Percentiles rank a stretch among this genome's conserved stretches.
Conservation (phyloP, 2,329 filamentous ascomycete species). For the Colletotrichum sidae region DNA sequence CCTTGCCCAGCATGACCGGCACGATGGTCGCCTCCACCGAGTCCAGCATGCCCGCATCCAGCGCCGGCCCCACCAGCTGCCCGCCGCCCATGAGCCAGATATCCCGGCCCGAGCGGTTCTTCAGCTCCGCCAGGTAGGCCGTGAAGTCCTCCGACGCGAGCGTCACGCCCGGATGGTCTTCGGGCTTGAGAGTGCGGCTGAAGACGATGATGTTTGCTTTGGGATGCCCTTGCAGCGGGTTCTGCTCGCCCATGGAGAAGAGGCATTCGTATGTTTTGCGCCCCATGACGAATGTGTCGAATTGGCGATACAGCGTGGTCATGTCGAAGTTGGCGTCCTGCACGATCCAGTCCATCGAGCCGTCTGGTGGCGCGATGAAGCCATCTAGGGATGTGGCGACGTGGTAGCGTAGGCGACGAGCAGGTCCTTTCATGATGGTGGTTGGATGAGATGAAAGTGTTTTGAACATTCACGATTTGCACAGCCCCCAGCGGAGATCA, state of each 20-base stretch:
- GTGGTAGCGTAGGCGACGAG: conserved; percentile 46
- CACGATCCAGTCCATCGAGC: conserved; percentile 46
- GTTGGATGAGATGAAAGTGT: neutral
- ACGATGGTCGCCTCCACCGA: conserved; percentile 45
- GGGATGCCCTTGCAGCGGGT: conserved; percentile 39
- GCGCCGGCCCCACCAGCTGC: conserved; percentile 42
- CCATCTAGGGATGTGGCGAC: conserved; percentile 49
- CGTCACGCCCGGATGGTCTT: conserved; percentile 41
- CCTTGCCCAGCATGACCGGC: conserved; percentile 42
- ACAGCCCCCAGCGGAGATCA: too few species aligned
- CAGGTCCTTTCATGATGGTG: conserved; percentile 15
- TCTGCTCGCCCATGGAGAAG: conserved; percentile 29
- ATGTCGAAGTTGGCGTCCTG: conserved; percentile 48
- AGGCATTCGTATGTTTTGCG: conserved; percentile 50
- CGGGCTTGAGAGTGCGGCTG: conserved; percentile 39
- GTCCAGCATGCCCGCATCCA: conserved; percentile 46
- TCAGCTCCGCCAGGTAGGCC: conserved; percentile 40
- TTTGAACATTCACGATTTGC: neutral
- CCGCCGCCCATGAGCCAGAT: conserved; percentile 53
- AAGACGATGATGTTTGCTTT: conserved; percentile 45
- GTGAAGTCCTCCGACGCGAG: conserved; percentile 40
- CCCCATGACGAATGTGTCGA: conserved; percentile 49
- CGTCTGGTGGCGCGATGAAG: conserved; percentile 47
- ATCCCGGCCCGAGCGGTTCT: conserved; percentile 40
- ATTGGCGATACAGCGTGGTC: conserved; percentile 44